Evolutionary conservation across 169 alveolate genomes (phyloP).

Genomic region (Babesia divergens): DNA sequence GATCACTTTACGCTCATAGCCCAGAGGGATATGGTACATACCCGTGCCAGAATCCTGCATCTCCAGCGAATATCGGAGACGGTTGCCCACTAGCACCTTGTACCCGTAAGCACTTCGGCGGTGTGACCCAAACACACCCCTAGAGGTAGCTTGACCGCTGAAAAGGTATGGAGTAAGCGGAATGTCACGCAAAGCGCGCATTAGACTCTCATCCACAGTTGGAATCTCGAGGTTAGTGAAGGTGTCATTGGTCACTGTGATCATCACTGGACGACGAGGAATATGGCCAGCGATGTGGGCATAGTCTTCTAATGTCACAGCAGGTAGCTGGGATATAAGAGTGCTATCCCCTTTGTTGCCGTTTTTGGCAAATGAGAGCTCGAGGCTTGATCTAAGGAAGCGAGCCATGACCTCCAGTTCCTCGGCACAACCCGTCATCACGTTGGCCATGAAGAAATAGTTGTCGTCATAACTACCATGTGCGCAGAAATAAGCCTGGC

Average conservation of each 20-base stretch:
- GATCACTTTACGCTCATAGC: slow-evolving; percentile 25
- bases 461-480: slow-evolving; percentile 55
- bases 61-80: slow-evolving; percentile 20
- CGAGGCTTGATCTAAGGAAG: slow-evolving; percentile 14
- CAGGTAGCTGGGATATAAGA: neutral
- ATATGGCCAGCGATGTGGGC: neutral
- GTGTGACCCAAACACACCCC: neutral
- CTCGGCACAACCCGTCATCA: slow-evolving; percentile 39
- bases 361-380: neutral
- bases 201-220: slow-evolving; percentile 19
- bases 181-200: slow-evolving; percentile 30
- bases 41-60: neutral
- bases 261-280: slow-evolving; percentile 18
- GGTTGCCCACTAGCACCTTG: slow-evolving; percentile 9
- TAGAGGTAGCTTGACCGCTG: neutral
- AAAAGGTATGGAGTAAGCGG: slow-evolving; percentile 31
- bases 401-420: slow-evolving; percentile 28
- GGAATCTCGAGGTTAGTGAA: slow-evolving; percentile 40
- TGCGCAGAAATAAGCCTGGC: slow-evolving; percentile 20
- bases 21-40: slow-evolving; percentile 27
- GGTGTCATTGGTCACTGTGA: slow-evolving; percentile 51
- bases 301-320: slow-evolving; percentile 1
- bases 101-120: neutral
- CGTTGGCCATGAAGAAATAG: slow-evolving; percentile 57
- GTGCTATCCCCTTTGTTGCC: neutral